Conservation (phyloP, 768 basidiomycete genomes). For the Tremella mesenterica region DNA sequence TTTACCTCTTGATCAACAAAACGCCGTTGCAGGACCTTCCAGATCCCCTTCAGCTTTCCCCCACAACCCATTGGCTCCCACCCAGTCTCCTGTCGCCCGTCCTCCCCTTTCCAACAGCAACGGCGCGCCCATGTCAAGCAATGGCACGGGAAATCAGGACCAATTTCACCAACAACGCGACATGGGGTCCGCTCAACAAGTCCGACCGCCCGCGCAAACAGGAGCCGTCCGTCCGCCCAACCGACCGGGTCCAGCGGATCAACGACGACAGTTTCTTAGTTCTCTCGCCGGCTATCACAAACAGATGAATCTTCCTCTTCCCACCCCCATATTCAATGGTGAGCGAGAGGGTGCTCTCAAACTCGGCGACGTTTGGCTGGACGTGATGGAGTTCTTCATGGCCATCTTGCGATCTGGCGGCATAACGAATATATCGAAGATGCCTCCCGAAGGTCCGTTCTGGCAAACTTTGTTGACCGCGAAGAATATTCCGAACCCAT, state of each 20-base stretch:
- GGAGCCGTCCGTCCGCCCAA: constrained; percentile 5
- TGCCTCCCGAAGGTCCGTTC: not conserved
- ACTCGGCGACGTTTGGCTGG: constrained; percentile 24
- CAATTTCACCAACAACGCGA: no score
- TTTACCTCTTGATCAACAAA: not conserved
- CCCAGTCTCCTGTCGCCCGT: not conserved
- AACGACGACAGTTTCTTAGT: constrained; percentile 22
- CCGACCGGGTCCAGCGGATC: constrained; percentile 7
- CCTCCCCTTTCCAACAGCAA: not conserved
- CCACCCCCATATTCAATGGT: constrained; percentile 24
- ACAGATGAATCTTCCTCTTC: constrained; percentile 8
- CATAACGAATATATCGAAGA: constrained; percentile 5
- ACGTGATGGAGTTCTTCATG: constrained; percentile 31
- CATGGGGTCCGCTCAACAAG: constrained; percentile 2
- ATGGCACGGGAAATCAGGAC: no score
- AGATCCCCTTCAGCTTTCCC: constrained; percentile 9
- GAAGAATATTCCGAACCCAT: constrained; percentile 25
- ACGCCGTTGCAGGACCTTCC: constrained; percentile 6
- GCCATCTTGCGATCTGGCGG: constrained; percentile 21
- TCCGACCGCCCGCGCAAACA: not conserved
- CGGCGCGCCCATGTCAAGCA: not conserved
- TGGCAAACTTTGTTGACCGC: constrained; percentile 5
- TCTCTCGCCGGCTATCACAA: constrained; percentile 20
- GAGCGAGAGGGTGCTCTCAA: constrained; percentile 22
- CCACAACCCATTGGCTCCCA: constrained; percentile 1